Evolutionary conservation across 495 filamentous ascomycete species (phyloP).

Genomic region (Tuber indicum): DNA sequence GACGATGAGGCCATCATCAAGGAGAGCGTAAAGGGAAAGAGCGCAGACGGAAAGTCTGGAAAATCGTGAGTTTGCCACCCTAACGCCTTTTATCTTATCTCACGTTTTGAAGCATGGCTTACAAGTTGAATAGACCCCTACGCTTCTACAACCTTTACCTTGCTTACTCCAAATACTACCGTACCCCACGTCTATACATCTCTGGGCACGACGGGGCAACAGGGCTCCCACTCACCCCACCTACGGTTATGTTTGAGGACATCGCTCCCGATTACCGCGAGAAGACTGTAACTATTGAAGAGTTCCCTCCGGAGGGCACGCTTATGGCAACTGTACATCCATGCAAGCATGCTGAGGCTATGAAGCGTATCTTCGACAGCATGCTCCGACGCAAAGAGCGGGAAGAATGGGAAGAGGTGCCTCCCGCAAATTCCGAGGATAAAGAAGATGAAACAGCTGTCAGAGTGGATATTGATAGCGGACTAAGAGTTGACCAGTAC

Average conservation of each 20-base stretch:
- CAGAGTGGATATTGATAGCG: conserved; percentile 48
- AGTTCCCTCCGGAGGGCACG: conserved; percentile 65
- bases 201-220: conserved; percentile 67
- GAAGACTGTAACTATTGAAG: conserved; percentile 97
- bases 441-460: conserved; percentile 33
- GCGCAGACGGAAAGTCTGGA: conserved; percentile 39
- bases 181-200: conserved; percentile 90
- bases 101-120: conserved; percentile 10
- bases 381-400: conserved; percentile 82
- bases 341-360: conserved; percentile 85
- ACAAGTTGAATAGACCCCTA: conserved; percentile 53
- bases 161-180: conserved; percentile 92
- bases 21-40: conserved; percentile 53
- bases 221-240: conserved; percentile 75
- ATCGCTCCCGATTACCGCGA: conserved; percentile 99
- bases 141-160: conserved; percentile 98
- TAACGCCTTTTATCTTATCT: conserved; percentile 12
- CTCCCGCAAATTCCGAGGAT: conserved; percentile 49
- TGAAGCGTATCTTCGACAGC: conserved; percentile 95
- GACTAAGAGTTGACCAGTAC: conserved; percentile 88
- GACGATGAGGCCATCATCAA: conserved; percentile 95
- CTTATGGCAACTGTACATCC: conserved; percentile 97
- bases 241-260: conserved; percentile 95
- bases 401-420: conserved; percentile 51
- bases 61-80: conserved; percentile 56